Base-by-base conservation (phyloP, 1,284 basidiomycete genomes). In the Grifola frondosa region DNA sequence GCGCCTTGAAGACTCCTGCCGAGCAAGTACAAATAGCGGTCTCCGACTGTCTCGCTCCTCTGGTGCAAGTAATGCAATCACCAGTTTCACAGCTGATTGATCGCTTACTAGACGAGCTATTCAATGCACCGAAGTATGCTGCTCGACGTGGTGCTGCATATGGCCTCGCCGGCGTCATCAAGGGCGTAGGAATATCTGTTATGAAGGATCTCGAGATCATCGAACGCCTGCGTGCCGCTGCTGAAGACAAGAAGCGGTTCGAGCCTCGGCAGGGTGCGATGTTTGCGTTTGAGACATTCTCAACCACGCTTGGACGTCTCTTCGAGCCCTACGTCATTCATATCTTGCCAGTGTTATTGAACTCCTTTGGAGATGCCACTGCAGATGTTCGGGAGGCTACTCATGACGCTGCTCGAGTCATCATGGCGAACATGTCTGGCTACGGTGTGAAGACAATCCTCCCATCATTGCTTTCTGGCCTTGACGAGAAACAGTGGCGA, bases 401-500 rank as follows among this genome's bases (percentile, higher is more conserved):
- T 0, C 84, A 93, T 59, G 96, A 99, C 56, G 90, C 97, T 1
- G 85, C 95, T 6, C 82, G 87, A 46, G 85, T 94, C 32, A 93
- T 99, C 70, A 99, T 99, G 96, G 88, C 84, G 2, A 91, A 91
- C 54, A 77, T 99, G 60, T 96, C 92, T 8, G 94, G 91, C 40
- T 91, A 95, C 63, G 94, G 93, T 33, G 88, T 99, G 64, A 99
- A 99, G 70, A 79, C 94, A 40, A 94, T 99, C 49, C 71, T 99
- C 6, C 97, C 97, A 0, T 88, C 89, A 2, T 68, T 99, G 7
- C 76, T 99, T 5, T 86, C 85, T 25, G 96, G 94, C 25, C 73
- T 99, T 35, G 95, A 98, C 55, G 97, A 99, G 65, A 98, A 97
- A 65, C 97, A 99, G 64, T 99, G 97, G 97, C 79, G 96, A 21